These are phyloP conservation scores for Corrigiola litoralis DNA, from an alignment of 179 eudicot species.

Conservation along the genomic window DNA sequence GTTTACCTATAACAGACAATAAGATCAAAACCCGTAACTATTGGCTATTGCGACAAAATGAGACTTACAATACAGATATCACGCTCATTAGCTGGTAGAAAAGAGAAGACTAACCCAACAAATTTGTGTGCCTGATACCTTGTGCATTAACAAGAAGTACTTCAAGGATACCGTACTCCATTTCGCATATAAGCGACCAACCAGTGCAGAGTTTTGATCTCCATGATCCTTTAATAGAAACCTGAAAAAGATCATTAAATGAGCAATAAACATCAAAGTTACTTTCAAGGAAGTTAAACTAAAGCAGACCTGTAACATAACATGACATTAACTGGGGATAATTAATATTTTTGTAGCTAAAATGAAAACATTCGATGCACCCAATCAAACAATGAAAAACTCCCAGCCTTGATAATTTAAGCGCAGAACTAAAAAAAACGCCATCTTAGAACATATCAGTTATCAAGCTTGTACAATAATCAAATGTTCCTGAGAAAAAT, in stretches of 20 bases:
- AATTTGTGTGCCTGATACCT: conserved; percentile 50
- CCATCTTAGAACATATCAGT: too few species aligned
- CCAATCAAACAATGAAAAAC: too few species aligned
- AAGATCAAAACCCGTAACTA: background rate
- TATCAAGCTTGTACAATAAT: too few species aligned
- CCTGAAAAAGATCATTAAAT: conserved; percentile 7
- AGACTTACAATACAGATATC: background rate
- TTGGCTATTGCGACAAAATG: background rate
- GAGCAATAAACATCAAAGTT: background rate
- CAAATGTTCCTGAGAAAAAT: too few species aligned
- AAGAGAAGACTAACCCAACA: conserved; percentile 40
- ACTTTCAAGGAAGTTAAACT: background rate
- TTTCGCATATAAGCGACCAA: conserved; percentile 5
- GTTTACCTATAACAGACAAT: conserved; percentile 41
- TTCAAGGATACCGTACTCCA: conserved; percentile 69
- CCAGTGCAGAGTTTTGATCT: background rate
- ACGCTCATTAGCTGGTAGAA: background rate
- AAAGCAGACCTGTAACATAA: background rate
- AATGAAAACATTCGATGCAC: too few species aligned
- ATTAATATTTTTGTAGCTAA: too few species aligned
- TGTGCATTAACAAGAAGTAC: conserved; percentile 71
- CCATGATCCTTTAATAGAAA: background rate
- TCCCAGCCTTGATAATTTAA: too few species aligned
- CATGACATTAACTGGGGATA: too few species aligned
- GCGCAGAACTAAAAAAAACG: too few species aligned